phyloP scores from a whole-genome alignment of 169 alveolate genomes.

The Babesia bigemina region DNA sequence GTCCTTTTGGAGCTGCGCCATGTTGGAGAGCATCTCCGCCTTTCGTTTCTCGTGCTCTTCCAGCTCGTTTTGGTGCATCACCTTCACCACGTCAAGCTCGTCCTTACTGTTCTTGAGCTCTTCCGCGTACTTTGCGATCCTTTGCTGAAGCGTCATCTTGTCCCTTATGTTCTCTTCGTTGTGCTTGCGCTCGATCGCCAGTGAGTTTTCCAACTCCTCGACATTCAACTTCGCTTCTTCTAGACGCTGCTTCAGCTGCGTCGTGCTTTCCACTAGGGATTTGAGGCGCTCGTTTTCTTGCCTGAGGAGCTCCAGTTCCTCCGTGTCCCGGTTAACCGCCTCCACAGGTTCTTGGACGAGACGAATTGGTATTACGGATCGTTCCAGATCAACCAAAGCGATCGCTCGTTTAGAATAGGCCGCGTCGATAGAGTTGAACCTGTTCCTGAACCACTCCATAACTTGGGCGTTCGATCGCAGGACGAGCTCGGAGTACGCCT shows the following conservation, averaged over 20 bases:
- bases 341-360: background rate
- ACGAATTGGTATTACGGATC: background rate
- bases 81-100: conserved; percentile 41
- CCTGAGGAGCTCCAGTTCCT: conserved; percentile 10
- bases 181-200: conserved; percentile 60
- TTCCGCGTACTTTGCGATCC: conserved; percentile 24
- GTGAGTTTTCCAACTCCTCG: conserved; percentile 17
- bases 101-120: conserved; percentile 33
- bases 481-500: background rate
- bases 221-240: background rate
- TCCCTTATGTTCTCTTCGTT: conserved; percentile 55
- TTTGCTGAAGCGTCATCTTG: conserved; percentile 54
- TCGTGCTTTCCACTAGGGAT: background rate
- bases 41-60: conserved; percentile 52
- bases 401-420: conserved; percentile 16
- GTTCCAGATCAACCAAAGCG: background rate
- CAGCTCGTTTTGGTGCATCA: conserved; percentile 49
- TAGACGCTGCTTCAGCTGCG: background rate
- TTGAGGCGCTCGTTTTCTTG: conserved; percentile 22
- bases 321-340: background rate
- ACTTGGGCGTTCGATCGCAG: conserved; percentile 15
- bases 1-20: conserved; percentile 46
- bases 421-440: conserved; percentile 13
- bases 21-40: conserved; percentile 43
- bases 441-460: conserved; percentile 48